These are phyloP conservation scores for Pythium aquatile DNA, from an alignment of 352 stramenopile genomes.

Conservation along the genomic window DNA sequence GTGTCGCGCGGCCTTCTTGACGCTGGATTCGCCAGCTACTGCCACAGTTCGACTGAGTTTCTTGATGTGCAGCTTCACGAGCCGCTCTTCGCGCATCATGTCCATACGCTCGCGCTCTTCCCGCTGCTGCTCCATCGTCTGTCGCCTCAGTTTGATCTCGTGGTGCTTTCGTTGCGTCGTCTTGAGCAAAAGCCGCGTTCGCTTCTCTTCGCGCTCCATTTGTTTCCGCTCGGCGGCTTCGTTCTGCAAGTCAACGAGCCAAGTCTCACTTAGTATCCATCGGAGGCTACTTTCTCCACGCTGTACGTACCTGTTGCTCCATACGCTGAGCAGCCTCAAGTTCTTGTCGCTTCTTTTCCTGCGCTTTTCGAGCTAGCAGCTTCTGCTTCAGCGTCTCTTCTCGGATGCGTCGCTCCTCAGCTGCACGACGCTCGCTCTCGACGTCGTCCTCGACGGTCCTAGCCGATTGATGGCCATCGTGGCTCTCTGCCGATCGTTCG, in stretches of 20 bases:
- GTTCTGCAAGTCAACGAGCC: constrained; percentile 32
- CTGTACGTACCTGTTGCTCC: constrained; percentile 25
- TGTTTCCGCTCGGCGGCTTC: constrained; percentile 53
- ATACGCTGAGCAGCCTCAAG: background rate
- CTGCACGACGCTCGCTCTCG: background rate
- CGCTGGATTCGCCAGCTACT: background rate
- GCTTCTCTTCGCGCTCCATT: constrained; percentile 78
- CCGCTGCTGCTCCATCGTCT: constrained; percentile 52
- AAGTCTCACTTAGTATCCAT: background rate
- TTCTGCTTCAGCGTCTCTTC: constrained; percentile 13
- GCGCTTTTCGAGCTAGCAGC: constrained; percentile 2
- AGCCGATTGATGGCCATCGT: background rate
- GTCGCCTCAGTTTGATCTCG: constrained; percentile 37
- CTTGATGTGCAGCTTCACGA: constrained; percentile 50
- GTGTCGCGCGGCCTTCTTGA: background rate
- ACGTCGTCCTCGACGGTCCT: background rate
- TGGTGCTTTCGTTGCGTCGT: constrained; percentile 45
- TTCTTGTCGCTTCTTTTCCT: constrained; percentile 19
- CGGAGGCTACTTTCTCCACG: background rate
- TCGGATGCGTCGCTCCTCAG: constrained; percentile 8
- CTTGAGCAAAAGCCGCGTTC: constrained; percentile 52
- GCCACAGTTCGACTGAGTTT: constrained; percentile 22
- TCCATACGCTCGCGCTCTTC: constrained; percentile 61
- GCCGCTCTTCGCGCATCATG: constrained; percentile 74
- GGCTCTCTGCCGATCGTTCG: background rate